Conservation (phyloP, 192 early-diverging fungal species). For the Polychytrium aggregatum region DNA sequence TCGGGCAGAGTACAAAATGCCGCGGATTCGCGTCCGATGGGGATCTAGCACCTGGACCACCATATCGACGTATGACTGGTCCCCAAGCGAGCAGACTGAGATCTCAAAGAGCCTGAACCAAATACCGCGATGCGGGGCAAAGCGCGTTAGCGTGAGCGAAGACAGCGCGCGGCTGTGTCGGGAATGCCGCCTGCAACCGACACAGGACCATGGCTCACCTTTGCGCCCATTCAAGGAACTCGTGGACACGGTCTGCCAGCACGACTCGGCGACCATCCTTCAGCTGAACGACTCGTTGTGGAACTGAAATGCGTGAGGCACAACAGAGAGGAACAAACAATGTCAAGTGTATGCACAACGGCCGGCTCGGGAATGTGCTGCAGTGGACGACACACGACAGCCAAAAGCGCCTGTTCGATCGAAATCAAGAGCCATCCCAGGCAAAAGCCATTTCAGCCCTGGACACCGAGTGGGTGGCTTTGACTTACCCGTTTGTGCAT, state of each 20-base stretch:
- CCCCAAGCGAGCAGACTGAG: conserved; percentile 63
- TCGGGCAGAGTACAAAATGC: conserved; percentile 53
- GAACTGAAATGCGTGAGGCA: not conserved
- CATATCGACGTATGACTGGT: conserved; percentile 64
- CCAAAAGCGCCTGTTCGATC: too few species aligned
- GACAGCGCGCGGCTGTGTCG: not conserved
- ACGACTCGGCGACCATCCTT: conserved; percentile 54
- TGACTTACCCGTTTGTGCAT: conserved; percentile 7
- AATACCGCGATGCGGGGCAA: too few species aligned
- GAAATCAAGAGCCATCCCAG: too few species aligned
- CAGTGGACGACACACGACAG: too few species aligned
- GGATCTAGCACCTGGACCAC: conserved; percentile 55
- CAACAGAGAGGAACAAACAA: too few species aligned
- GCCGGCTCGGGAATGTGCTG: too few species aligned
- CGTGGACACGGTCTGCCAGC: conserved; percentile 50
- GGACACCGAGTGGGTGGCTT: too few species aligned
- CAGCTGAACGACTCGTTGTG: conserved; percentile 37
- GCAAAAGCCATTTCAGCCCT: too few species aligned
- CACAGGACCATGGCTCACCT: too few species aligned
- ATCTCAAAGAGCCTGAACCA: conserved; percentile 53
- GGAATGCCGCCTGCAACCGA: too few species aligned
- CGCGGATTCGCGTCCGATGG: conserved; percentile 37
- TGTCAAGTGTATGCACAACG: too few species aligned
- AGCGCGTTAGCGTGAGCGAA: not conserved
- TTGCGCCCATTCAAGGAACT: conserved; percentile 70